A percentile compares a stretch with the other conserved stretches of the same genome.
phyloP scores from a whole-genome alignment of 495 filamentous ascomycete genomes.

The Elasticomyces elasticus region DNA sequence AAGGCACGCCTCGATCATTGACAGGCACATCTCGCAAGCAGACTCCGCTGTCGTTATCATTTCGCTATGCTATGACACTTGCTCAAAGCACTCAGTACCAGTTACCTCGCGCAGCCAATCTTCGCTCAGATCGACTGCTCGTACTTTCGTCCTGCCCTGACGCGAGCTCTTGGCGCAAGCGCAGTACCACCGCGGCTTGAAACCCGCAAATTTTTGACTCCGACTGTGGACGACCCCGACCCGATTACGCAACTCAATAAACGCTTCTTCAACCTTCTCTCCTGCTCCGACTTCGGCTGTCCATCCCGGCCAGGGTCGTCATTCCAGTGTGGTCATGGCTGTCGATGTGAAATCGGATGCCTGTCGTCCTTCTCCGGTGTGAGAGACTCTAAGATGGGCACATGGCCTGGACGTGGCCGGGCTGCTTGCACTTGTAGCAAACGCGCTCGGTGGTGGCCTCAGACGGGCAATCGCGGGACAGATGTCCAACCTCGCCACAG shows the following conservation, averaged over 20 bases:
- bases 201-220: background rate
- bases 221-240: background rate
- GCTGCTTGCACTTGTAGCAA: constrained; percentile 99
- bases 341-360: background rate
- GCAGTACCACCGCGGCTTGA: background rate
- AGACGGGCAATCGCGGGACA: constrained; percentile 89
- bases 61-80: background rate
- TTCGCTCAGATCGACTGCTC: background rate
- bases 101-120: background rate
- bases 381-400: constrained; percentile 56
- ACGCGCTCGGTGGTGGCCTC: constrained; percentile 83
- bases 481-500: constrained; percentile 90
- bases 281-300: constrained; percentile 6
- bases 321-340: constrained; percentile 1
- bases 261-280: background rate
- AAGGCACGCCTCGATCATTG: background rate
- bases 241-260: background rate
- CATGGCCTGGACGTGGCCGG: constrained; percentile 86
- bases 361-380: background rate
- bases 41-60: background rate
- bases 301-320: constrained; percentile 7
- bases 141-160: background rate
- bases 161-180: background rate
- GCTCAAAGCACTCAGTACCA: constrained; percentile 1
- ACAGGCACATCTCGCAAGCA: background rate